Evolutionary conservation across 2,329 filamentous ascomycete species (phyloP), one percentile per base, ranked within the genome.

Genomic region (Phialophora verrucosa): DNA sequence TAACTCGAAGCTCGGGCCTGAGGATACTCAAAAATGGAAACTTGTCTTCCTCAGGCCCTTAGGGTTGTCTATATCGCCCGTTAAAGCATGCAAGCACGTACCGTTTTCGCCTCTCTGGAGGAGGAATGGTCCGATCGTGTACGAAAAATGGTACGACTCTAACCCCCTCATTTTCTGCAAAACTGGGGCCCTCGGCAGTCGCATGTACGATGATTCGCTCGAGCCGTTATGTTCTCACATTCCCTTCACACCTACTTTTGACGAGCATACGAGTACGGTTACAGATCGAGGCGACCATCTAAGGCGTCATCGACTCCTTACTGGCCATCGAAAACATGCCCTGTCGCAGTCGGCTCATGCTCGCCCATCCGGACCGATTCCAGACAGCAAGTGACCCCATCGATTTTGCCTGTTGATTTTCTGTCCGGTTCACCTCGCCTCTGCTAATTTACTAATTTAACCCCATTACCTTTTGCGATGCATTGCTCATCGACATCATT

Each of bases 261-360:
- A 44, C 6, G 14, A 44, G 38, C 1, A 44, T 8, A 14, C 6
- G 49, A 11, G 7, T 27, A 27, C 49, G 49, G 49, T 50, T 14
- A 51, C 23, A 51, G 49, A 27, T 51, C 23, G 49, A 51, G 23
- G 6, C 49, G 23, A 4, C 27, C 49, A 10, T 51, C 20, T 4
- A 20, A 12, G 27, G 27, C 57, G 57, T 59, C 57, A 59, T 59
- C 42, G 57, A 59, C 27, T 44, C 59, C 44, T 49, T 27, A 29
- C 44, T 57, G 38, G 38, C 57, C 57, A 50, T 59, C 42, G 42
- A 32, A 49, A 42, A 20, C 47, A 42, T 44, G 32, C 54, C n/a
- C 5, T 27, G 49, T 25, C 53, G 42, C 35, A 55, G 31, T 63
- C 53, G 60, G 54, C 60, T 63, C 53, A 38, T 55, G 32, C 25